Percentiles rank a stretch among this genome's conserved stretches.
phyloP scores from a whole-genome alignment of 139 green algal genomes.

The Tetradesmus lagerheimii region DNA sequence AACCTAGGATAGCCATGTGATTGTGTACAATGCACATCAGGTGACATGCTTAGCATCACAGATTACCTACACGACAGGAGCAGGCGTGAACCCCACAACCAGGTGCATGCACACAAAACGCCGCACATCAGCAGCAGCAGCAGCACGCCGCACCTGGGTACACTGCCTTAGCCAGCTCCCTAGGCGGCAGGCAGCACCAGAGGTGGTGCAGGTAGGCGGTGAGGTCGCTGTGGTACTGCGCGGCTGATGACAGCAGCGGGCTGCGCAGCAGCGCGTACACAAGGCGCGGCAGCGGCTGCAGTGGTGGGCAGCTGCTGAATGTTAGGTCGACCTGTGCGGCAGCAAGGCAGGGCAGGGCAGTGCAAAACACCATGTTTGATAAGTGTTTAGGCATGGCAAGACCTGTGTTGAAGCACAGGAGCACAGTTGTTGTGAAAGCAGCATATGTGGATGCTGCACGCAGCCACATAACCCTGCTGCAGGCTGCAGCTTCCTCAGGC shows the following conservation, averaged over 20 bases:
- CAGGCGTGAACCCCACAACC: no score
- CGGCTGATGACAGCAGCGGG: slow-evolving; percentile 68
- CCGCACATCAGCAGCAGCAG: neutral
- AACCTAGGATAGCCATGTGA: no score
- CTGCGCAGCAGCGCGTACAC: slow-evolving; percentile 89
- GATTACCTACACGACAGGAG: no score
- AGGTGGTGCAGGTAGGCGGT: slow-evolving; percentile 69
- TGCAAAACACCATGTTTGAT: no score
- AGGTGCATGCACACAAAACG: neutral
- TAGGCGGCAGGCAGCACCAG: slow-evolving; percentile 76
- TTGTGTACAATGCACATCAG: no score
- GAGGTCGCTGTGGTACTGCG: slow-evolving; percentile 77
- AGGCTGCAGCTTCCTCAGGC: no score
- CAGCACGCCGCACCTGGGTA: slow-evolving; percentile 74
- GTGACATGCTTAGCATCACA: no score
- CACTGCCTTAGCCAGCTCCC: slow-evolving; percentile 77
- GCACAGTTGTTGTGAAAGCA: no score
- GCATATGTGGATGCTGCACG: no score
- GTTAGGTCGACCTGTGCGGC: slow-evolving; percentile 73
- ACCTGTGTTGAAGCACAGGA: no score
- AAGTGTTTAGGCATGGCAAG: neutral
- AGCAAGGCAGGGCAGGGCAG: neutral
- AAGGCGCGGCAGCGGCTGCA: slow-evolving; percentile 84
- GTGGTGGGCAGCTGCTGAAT: slow-evolving; percentile 66
- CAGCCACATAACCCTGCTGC: neutral